Evolutionary conservation across 495 filamentous ascomycete genomes (phyloP).

Genomic region (Ramalina intermedia): DNA sequence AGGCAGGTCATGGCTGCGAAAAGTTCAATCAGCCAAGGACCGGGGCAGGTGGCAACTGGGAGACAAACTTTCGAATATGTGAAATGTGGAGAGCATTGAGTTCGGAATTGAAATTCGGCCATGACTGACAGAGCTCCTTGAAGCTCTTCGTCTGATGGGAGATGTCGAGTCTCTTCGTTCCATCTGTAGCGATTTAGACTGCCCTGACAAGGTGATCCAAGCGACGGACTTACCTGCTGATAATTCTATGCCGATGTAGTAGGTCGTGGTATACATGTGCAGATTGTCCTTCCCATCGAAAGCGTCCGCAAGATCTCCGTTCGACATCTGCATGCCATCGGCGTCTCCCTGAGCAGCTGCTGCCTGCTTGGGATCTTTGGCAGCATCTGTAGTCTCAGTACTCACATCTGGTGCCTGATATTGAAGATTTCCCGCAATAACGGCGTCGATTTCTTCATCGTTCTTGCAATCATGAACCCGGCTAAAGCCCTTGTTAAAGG

Average conservation of each 20-base stretch:
- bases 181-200: conserved; percentile 24
- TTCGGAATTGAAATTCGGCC: conserved; percentile 49
- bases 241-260: conserved; percentile 73
- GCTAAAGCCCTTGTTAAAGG: conserved; percentile 86
- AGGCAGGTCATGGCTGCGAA: conserved; percentile 62
- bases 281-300: conserved; percentile 23
- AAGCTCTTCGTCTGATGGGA: conserved; percentile 62
- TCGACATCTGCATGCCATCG: conserved; percentile 25
- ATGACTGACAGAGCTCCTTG: conserved; percentile 51
- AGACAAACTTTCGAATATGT: conserved; percentile 62
- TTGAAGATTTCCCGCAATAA: conserved; percentile 55
- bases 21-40: conserved; percentile 12
- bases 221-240: conserved; percentile 37
- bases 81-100: conserved; percentile 54
- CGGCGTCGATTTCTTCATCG: conserved; percentile 53
- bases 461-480: conserved; percentile 58
- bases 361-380: conserved; percentile 38
- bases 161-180: conserved; percentile 42
- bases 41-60: not conserved
- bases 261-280: conserved; percentile 70
- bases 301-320: conserved; percentile 26
- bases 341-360: conserved; percentile 33
- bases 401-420: conserved; percentile 48
- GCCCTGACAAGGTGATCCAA: conserved; percentile 19
- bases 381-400: conserved; percentile 43